Evolutionary conservation across 768 basidiomycete species (phyloP).

Genomic region (Psilocybe azurescens): DNA sequence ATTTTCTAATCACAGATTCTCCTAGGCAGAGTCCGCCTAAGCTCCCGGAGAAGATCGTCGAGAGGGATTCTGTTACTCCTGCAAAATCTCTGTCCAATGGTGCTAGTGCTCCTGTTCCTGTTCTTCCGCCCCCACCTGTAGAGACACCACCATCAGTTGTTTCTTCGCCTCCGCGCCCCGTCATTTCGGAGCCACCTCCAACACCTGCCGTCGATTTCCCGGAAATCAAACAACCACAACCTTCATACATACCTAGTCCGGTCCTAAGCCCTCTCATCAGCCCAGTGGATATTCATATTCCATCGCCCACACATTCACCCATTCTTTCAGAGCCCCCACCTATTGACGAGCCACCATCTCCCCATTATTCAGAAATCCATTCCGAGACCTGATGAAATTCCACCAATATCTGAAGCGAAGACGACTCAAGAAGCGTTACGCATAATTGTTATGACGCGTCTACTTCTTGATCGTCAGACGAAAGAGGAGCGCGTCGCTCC

Average conservation of each 20-base stretch:
- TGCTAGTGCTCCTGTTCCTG: background rate
- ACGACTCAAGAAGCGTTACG: slow-evolving; percentile 66
- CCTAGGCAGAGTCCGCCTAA: background rate
- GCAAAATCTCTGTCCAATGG: background rate
- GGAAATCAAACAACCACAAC: slow-evolving; percentile 24
- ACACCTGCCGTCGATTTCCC: background rate
- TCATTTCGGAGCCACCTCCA: background rate
- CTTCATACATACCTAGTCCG: slow-evolving; percentile 18
- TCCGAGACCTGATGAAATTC: slow-evolving; percentile 38
- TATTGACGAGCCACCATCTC: slow-evolving; percentile 7
- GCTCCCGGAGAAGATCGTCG: background rate
- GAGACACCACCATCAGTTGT: background rate
- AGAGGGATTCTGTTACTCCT: background rate
- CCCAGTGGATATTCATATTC: slow-evolving; percentile 21
- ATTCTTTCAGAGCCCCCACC: slow-evolving; percentile 16
- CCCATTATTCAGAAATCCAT: slow-evolving; percentile 10
- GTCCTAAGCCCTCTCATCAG: slow-evolving; percentile 13
- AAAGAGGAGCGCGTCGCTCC: slow-evolving; percentile 67
- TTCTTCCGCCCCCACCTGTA: background rate
- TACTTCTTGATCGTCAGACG: slow-evolving; percentile 63
- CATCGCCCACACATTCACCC: slow-evolving; percentile 27
- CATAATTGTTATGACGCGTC: slow-evolving; percentile 64
- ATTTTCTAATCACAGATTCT: slow-evolving; percentile 9
- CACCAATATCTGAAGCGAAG: slow-evolving; percentile 42
- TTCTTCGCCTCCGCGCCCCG: background rate